These are phyloP conservation scores for Dactylellina drechsleri DNA, from an alignment of 2,329 filamentous ascomycete genomes.

Conservation along the genomic window DNA sequence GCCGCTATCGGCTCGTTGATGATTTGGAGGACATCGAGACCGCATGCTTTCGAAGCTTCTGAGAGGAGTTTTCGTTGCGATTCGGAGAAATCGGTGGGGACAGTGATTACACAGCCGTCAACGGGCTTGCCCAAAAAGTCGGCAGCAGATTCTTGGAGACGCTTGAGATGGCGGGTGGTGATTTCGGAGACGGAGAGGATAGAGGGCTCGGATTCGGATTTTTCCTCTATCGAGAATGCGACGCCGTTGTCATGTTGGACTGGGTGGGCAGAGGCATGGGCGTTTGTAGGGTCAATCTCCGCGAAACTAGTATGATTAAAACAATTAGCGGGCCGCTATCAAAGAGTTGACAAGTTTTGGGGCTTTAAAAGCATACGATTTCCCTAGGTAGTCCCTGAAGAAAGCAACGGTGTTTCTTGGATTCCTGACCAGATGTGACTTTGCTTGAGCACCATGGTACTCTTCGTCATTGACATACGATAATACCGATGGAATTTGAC, in stretches of 20 bases:
- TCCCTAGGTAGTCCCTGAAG: constrained; percentile 94
- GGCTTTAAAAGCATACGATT: constrained; percentile 74
- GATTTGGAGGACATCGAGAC: constrained; percentile 88
- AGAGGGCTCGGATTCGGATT: constrained; percentile 72
- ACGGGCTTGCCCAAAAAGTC: constrained; percentile 94
- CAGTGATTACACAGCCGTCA: constrained; percentile 91
- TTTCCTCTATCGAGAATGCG: constrained; percentile 85
- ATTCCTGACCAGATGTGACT: constrained; percentile 91
- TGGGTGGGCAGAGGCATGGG: constrained; percentile 92
- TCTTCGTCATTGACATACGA: constrained; percentile 97
- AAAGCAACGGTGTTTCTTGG: constrained; percentile 91
- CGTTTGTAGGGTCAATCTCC: constrained; percentile 93
- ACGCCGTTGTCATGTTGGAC: constrained; percentile 76
- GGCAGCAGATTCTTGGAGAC: constrained; percentile 82
- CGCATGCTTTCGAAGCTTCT: constrained; percentile 80
- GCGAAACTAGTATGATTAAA: constrained; percentile 72
- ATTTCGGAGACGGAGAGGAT: constrained; percentile 81
- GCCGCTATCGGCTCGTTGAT: constrained; percentile 91
- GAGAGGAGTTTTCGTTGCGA: constrained; percentile 83
- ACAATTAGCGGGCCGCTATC: too few species aligned
- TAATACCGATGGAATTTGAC: constrained; percentile 92
- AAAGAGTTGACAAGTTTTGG: too few species aligned
- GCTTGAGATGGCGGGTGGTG: constrained; percentile 82
- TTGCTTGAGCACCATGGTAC: constrained; percentile 95
- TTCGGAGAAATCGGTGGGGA: constrained; percentile 92